These are phyloP conservation scores for Penicillium bovifimosum DNA, from an alignment of 495 filamentous ascomycete species.

Conservation along the genomic window DNA sequence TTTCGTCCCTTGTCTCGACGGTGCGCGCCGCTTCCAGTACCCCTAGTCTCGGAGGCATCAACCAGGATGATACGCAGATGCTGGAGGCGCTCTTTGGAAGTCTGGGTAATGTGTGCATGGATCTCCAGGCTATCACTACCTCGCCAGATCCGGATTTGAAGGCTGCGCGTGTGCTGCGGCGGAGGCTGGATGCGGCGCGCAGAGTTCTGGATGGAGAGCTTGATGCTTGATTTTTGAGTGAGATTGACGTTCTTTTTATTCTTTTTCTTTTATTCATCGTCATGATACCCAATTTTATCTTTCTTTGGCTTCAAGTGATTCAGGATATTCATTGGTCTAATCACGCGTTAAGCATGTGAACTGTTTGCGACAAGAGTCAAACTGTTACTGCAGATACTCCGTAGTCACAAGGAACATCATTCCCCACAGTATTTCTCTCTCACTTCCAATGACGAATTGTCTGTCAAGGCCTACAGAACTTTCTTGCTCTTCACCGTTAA, in stretches of 20 bases:
- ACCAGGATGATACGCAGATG: constrained; percentile 65
- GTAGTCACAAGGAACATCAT: not conserved
- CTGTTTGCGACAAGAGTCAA: no score
- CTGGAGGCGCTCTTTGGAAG: constrained; percentile 73
- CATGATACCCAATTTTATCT: constrained; percentile 23
- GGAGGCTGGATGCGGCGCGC: constrained; percentile 68
- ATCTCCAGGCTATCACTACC: constrained; percentile 55
- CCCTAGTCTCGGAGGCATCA: constrained; percentile 41
- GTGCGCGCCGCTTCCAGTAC: constrained; percentile 38
- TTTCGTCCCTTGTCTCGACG: constrained; percentile 34
- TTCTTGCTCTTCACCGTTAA: no score
- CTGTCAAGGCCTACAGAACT: no score
- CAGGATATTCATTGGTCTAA: not conserved
- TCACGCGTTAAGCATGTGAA: not conserved
- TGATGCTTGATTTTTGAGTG: constrained; percentile 27
- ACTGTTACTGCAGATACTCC: no score
- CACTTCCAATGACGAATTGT: no score
- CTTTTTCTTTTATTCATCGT: constrained; percentile 8
- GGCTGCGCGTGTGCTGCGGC: constrained; percentile 56
- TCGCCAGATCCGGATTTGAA: constrained; percentile 46
- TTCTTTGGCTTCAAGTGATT: not conserved
- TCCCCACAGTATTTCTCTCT: not conserved
- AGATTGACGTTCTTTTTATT: constrained; percentile 7
- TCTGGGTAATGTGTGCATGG: constrained; percentile 61
- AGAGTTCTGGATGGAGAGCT: constrained; percentile 63